Percentiles rank a stretch among this genome's conserved stretches.
Conservation (phyloP, 2,329 filamentous ascomycete genomes). For the Exophiala xenobiotica region DNA sequence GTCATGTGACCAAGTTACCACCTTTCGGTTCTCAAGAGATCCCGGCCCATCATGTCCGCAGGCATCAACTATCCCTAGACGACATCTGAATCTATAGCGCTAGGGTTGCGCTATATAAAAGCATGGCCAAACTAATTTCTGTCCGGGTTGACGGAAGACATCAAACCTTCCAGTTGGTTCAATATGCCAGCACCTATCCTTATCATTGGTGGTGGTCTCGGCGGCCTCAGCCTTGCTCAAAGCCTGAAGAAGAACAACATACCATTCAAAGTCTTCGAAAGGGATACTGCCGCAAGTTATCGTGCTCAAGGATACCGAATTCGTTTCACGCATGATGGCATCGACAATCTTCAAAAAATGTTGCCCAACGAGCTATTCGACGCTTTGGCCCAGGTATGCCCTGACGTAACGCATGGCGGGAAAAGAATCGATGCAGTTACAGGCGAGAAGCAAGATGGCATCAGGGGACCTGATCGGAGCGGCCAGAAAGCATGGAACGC, state of each 20-base stretch:
- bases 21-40: no score
- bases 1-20: no score
- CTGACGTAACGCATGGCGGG: neutral
- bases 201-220: conserved; percentile 38
- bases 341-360: neutral
- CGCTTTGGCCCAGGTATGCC: neutral
- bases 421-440: conserved; percentile 5
- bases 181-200: conserved; percentile 18
- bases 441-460: neutral
- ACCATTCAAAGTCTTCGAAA: conserved; percentile 38
- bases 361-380: neutral
- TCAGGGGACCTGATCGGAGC: neutral
- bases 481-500: conserved; percentile 22
- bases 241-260: conserved; percentile 35
- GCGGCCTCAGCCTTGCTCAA: conserved; percentile 38
- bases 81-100: no score
- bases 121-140: neutral
- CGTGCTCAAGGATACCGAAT: conserved; percentile 41
- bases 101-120: neutral
- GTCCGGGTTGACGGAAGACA: no score
- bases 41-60: no score
- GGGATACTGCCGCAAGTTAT: conserved; percentile 31
- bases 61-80: no score
- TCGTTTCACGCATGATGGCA: conserved; percentile 22
- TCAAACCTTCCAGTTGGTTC: neutral